Evolutionary conservation across 2,329 filamentous ascomycete genomes (phyloP).

Genomic region (Cercospora nicotianae): DNA sequence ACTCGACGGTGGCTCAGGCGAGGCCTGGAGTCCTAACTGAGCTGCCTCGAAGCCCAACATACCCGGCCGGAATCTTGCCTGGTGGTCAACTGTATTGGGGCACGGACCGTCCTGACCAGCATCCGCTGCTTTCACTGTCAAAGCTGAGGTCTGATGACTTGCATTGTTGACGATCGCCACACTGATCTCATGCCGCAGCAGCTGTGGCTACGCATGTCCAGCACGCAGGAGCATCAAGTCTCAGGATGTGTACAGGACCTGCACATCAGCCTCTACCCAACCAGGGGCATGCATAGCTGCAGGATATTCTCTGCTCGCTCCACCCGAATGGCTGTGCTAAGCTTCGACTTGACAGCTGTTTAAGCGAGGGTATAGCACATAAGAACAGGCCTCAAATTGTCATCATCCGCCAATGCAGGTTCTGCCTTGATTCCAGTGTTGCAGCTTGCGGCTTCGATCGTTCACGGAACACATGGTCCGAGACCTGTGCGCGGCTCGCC

Average conservation of each 20-base stretch:
- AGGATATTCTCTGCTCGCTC: background rate
- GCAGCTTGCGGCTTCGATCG: background rate
- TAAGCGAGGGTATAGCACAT: background rate
- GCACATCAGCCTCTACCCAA: background rate
- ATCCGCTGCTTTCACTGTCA: background rate
- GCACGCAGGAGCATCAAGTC: background rate
- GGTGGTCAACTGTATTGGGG: background rate
- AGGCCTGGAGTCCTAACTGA: background rate
- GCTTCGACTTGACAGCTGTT: constrained; percentile 4
- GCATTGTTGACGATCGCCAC: background rate
- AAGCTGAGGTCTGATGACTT: background rate
- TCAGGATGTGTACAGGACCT: background rate
- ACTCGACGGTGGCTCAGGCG: background rate
- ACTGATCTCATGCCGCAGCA: background rate
- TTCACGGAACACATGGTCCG: background rate
- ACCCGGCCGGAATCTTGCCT: background rate
- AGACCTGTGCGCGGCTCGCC: background rate
- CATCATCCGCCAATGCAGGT: background rate
- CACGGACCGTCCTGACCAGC: background rate
- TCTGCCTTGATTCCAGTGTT: background rate
- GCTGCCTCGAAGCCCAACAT: background rate
- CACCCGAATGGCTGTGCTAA: background rate
- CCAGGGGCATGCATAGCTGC: background rate
- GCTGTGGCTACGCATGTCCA: background rate
- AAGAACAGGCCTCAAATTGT: constrained; percentile 13